Conservation (phyloP, 345 rosid genomes). For the Salix viminalis region DNA sequence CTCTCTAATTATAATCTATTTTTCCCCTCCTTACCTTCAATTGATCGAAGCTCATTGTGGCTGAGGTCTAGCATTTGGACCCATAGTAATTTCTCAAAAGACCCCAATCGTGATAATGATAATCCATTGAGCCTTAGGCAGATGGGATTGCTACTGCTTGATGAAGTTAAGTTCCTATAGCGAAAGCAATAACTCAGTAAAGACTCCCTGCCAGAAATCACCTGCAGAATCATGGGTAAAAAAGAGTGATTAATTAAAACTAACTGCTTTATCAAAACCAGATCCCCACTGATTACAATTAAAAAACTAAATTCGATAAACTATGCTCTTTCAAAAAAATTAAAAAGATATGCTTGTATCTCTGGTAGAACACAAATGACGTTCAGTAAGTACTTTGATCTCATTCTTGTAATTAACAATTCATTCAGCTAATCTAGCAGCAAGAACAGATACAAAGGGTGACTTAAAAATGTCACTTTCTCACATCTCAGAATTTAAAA, state of each 20-base stretch:
- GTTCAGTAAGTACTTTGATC: background rate
- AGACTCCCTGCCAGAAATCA: constrained; percentile 49
- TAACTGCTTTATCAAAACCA: background rate
- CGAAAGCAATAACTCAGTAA: constrained; percentile 48
- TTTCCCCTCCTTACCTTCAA: constrained; percentile 53
- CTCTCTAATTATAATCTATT: background rate
- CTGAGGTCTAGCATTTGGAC: constrained; percentile 90
- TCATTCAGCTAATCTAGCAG: constrained; percentile 1
- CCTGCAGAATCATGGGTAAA: constrained; percentile 44
- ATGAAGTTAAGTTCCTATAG: constrained; percentile 30
- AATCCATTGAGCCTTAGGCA: constrained; percentile 71
- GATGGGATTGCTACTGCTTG: constrained; percentile 21
- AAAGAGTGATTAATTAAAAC: constrained; percentile 1
- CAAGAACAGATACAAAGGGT: background rate
- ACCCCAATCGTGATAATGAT: constrained; percentile 64
- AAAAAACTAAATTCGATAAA: background rate
- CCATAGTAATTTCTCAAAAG: constrained; percentile 68
- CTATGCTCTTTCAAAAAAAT: no score
- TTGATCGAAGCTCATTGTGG: constrained; percentile 70
- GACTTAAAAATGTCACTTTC: background rate
- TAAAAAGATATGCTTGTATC: background rate
- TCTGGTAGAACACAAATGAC: background rate
- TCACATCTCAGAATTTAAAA: background rate
- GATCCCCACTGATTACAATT: background rate
- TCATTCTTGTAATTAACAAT: background rate